Evolutionary conservation across 169 alveolate species (phyloP).

Genomic region (Plasmodium blacklocki): DNA sequence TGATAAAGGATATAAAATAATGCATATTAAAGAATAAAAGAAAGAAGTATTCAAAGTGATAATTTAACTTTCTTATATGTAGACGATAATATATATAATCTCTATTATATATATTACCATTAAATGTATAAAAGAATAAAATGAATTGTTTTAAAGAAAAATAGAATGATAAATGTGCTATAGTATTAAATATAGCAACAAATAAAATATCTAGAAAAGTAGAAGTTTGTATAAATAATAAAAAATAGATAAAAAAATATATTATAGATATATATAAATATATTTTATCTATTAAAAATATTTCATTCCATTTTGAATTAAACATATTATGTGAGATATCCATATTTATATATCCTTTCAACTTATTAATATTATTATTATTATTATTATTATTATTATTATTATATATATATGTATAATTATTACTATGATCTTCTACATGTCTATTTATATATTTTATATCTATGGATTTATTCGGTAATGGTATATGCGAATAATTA

Average conservation of each 20-base stretch:
- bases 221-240: slow-evolving; percentile 31
- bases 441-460: slow-evolving; percentile 58
- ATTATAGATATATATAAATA: slow-evolving; percentile 32
- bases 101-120: slow-evolving; percentile 56
- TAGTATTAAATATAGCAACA: slow-evolving; percentile 38
- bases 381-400: neutral
- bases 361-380: neutral
- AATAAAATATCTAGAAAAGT: slow-evolving; percentile 59
- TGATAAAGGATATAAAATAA: slow-evolving; percentile 23
- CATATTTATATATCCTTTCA: slow-evolving; percentile 37
- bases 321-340: slow-evolving; percentile 33
- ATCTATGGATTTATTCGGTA: slow-evolving; percentile 17
- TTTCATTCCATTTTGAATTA: slow-evolving; percentile 29
- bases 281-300: slow-evolving; percentile 21
- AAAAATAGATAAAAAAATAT: slow-evolving; percentile 33
- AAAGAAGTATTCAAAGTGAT: slow-evolving; percentile 12
- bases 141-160: slow-evolving; percentile 57
- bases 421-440: neutral
- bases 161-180: slow-evolving; percentile 50
- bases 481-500: slow-evolving; percentile 3
- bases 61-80: slow-evolving; percentile 32
- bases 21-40: slow-evolving; percentile 35
- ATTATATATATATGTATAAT: neutral
- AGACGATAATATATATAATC: slow-evolving; percentile 23
- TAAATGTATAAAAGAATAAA: slow-evolving; percentile 45